Evolutionary conservation across 2,329 filamentous ascomycete species (phyloP), one percentile per base, ranked within the genome.

Genomic region (Chaetomiaceae sp.): DNA sequence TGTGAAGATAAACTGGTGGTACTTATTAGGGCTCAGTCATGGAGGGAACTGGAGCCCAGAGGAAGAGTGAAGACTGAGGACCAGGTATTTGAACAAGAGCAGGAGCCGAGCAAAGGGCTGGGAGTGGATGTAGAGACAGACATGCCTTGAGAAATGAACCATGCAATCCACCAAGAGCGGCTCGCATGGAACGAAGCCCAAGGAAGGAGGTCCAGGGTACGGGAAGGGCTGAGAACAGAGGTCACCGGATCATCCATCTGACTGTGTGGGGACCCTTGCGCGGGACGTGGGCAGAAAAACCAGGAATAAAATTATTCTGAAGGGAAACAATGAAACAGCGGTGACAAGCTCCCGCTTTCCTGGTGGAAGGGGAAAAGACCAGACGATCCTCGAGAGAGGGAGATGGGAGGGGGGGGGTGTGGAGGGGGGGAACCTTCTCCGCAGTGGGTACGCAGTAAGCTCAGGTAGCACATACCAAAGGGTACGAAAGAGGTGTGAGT

Each of bases 201-300:
- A 13, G 30, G 30, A 33, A 33, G 30, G 10, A 46, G 48, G 42
- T 43, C 50, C 50, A 53, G 57, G 55, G 53, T 44, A 40, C 53
- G 30, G 55, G 48, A 54, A 60, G 51, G 57, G 60, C 58, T 62
- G 59, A 58, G 55, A 54, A 40, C 23, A 53, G 54, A 54, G 60
- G 60, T 62, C 60, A 62, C 59, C 57, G 39, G 60, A 58, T 62
- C 60, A 62, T 50, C 54, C 58, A 58, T 62, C 58, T 59, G 50
- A 52, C 55, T 48, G 58, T 53, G 58, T 60, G 58, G 58, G 58
- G 57, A 59, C 54, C 50, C 51, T 51, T 53, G 51, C 40, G 48
- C 46, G 51, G 44, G 52, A 51, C 47, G 51, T 50, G 55, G 49
- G 47, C 39, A 44, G 8, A 25, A 41, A 55, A 57, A 46, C 49